Evolutionary conservation across 1,284 basidiomycete species (phyloP), one percentile per base, ranked within the genome.

Genomic region (Ustilago vetiveriae): DNA sequence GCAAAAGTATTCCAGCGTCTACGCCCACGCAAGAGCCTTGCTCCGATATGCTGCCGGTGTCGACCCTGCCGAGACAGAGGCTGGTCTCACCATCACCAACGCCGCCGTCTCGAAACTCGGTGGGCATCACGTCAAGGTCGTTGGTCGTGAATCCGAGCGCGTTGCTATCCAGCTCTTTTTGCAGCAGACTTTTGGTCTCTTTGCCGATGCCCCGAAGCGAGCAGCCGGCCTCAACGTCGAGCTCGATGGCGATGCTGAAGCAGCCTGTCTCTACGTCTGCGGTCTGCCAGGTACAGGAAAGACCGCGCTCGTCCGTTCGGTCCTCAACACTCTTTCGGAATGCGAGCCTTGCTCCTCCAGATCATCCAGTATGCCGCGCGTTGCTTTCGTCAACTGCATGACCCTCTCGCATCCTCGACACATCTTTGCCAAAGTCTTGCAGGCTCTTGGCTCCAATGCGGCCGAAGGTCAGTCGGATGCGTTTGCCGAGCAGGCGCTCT

Each of bases 221-320:
- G 56, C 63, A 6, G 27, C 36, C 3, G 55, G 41, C 47, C 47
- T 58, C 42, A 45, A 43, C 24, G 65, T 74, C 14, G 56, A 70
- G 53, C 66, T 76, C 27, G 72, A 76, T 30, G 74, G 74, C 21
- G 69, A 73, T 36, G 13, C 54, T 2, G 63, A 70, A 24, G 71
- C 74, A 0, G 65, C 68, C 4, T 64, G 74, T 47, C 73, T 84
- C 19, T 84, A 84, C 71, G 76, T 84, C 27, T 84, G 83, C 22
- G 84, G 84, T n/a, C 75, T 82, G 24, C 83, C 84, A 3, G 84
- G 84, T 1, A 83, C 83, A 4, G 84, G 84, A 43, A 84, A 84
- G 70, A 84, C 84, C 10, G 83, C 82, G 3, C 75, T 84, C 2
- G 67, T 84, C 4, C 72, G 74, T 2, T 73, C 77, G 4, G 74